Evolutionary conservation across 192 early-diverging fungal species (phyloP).

Genomic region (Coemansia sp.): DNA sequence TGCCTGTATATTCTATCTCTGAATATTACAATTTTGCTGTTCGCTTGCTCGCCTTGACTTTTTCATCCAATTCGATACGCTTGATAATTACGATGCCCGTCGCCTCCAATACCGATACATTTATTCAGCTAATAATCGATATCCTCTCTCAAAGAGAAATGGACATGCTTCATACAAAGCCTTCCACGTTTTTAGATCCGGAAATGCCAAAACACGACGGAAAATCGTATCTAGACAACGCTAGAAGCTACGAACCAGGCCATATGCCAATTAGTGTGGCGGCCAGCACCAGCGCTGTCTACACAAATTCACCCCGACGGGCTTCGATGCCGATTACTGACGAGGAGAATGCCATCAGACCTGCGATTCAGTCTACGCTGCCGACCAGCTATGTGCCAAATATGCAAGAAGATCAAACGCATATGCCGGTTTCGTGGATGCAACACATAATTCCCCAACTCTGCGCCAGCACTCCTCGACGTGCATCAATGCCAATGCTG

Average conservation of each 20-base stretch:
- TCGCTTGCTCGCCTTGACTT: not conserved
- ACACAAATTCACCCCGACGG: not conserved
- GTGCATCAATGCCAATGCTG: not conserved
- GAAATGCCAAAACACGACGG: not conserved
- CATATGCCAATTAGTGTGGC: not conserved
- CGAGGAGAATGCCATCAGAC: not conserved
- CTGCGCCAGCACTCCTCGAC: not conserved
- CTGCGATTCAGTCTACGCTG: not conserved
- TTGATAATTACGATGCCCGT: not conserved
- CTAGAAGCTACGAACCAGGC: not conserved
- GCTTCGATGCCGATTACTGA: not conserved
- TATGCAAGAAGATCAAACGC: not conserved
- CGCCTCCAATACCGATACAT: not conserved
- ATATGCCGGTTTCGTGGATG: not conserved
- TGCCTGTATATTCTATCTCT: not conserved
- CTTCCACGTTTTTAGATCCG: not conserved
- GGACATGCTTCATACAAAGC: not conserved
- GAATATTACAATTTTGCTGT: not conserved
- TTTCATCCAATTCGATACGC: not conserved
- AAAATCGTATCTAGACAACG: not conserved
- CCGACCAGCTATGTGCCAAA: not conserved
- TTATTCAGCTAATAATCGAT: not conserved
- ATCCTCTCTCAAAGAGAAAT: not conserved
- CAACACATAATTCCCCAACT: not conserved
- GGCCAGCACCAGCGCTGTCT: not conserved